A percentile compares a stretch with the other conserved stretches of the same genome.
phyloP scores from a whole-genome alignment of 805 yeast species.

The Starmerella tilneyi region DNA sequence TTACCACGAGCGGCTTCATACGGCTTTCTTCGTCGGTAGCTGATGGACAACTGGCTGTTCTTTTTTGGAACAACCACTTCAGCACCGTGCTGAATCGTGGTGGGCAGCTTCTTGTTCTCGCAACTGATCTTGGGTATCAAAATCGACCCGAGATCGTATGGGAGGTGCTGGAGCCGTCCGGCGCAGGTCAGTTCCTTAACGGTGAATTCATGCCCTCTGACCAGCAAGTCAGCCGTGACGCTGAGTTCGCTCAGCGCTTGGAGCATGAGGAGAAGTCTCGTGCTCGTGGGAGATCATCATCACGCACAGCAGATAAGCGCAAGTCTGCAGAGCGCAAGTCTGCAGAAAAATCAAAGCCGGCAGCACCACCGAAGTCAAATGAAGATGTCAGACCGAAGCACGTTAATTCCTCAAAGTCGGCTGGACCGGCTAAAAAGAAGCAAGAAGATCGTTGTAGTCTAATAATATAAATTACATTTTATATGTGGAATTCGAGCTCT shows the following conservation, averaged over 20 bases:
- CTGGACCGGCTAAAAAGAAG: conserved; percentile 1
- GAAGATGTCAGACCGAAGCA: no score
- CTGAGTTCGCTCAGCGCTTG: conserved; percentile 28
- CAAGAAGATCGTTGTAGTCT: background rate
- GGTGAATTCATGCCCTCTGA: conserved; percentile 48
- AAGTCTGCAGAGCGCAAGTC: no score
- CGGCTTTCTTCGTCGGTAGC: conserved; percentile 38
- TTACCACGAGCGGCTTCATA: conserved; percentile 57
- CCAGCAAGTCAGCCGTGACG: conserved; percentile 24
- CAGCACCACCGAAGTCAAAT: no score
- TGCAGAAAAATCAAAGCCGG: background rate
- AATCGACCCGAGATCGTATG: conserved; percentile 52
- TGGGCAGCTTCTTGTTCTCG: conserved; percentile 49
- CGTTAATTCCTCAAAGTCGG: background rate
- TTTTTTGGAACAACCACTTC: conserved; percentile 87
- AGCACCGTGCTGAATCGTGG: conserved; percentile 45
- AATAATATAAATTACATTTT: no score
- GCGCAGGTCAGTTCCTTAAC: conserved; percentile 61
- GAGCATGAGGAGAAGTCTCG: conserved; percentile 24
- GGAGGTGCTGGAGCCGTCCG: conserved; percentile 66
- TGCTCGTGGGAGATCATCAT: no score
- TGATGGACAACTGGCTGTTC: conserved; percentile 50
- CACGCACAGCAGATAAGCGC: no score
- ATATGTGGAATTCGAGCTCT: no score
- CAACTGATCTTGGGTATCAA: conserved; percentile 62